phyloP scores from a whole-genome alignment of 1,284 basidiomycete genomes.

The Puccinia novopanici region DNA sequence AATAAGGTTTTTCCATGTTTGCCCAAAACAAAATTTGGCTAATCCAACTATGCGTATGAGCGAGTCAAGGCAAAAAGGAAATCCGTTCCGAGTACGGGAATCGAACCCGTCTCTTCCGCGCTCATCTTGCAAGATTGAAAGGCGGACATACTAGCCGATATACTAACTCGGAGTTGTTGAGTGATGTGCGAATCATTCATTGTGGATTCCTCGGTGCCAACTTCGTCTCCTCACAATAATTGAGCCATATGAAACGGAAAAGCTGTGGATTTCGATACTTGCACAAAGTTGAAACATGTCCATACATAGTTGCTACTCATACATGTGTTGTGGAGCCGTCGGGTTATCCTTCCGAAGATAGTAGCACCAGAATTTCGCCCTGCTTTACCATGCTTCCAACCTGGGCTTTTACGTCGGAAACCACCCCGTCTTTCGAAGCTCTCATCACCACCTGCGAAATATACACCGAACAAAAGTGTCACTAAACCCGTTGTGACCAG shows the following conservation, averaged over 20 bases:
- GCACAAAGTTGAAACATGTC: too few relatives aligned
- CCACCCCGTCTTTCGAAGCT: constrained; percentile 69
- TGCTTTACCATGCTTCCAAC: constrained; percentile 87
- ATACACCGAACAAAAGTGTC: background rate
- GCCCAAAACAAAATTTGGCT: too few relatives aligned
- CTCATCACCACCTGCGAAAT: constrained; percentile 71
- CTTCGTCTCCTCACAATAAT: too few relatives aligned
- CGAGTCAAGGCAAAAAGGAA: too few relatives aligned
- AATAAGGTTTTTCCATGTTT: too few relatives aligned
- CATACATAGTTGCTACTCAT: background rate
- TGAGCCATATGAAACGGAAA: background rate
- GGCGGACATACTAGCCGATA: constrained; percentile 50
- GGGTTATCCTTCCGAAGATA: background rate
- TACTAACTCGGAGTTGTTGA: constrained; percentile 41
- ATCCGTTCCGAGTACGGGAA: constrained; percentile 50
- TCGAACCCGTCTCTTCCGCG: constrained; percentile 50
- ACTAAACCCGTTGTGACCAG: background rate
- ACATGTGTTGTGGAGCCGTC: background rate
- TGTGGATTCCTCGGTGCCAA: too few relatives aligned
- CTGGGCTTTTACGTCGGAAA: constrained; percentile 71
- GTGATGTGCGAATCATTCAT: background rate
- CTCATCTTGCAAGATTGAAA: constrained; percentile 1
- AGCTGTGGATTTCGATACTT: too few relatives aligned
- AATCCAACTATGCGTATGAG: too few relatives aligned
- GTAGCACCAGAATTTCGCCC: constrained; percentile 72